Base-by-base conservation (phyloP, 2,329 filamentous ascomycete genomes). In the Alternaria hordeiaustralica region DNA sequence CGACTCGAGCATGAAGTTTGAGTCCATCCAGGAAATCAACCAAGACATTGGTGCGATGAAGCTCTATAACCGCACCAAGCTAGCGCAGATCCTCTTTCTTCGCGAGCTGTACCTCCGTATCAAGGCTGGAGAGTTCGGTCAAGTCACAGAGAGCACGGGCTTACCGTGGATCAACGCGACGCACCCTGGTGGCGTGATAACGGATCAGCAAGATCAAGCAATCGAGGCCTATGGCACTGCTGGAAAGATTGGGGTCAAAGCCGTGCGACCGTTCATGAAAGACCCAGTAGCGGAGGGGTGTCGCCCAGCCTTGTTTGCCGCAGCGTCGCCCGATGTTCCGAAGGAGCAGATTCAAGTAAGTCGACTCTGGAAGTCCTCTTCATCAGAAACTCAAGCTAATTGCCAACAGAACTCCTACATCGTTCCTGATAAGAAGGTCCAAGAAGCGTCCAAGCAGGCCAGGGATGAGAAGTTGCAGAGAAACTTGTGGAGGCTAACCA, bases 51-150 rank as follows among this genome's bases (percentile, higher is more conserved):
- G 84, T 2, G 71, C 84, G 1, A 79, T 77, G 28, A 80, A 80
- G 21, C 77, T 86, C n/a, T 86, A 87, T 75, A 80, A 78, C 47
- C 82, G 84, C 54, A 81, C 80, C 8, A 86, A 87, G 70, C 81
- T 86, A 13, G 84, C 84, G 1, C 81, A 85, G 61, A 73, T 86
- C 13, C 73, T 86, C 6, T 83, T 85, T 45, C 76, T 82, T 10
- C 80, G 78, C 8, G 80, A 82, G 2, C 71, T 87, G 2, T 71
- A 80, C 26, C 73, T 79, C 23, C 78, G 82, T 18, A 74, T 78
- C 51, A 70, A 76, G 57, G 75, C 66, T 5, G 71, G 66, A 9
- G 71, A 76, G 43, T 78, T 75, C 41, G 74, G 75, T 8, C 30
- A 66, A 18, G 66, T 71, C 9, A 73, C 69, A 1, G 79, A 81